A percentile compares a stretch with the other conserved stretches of the same genome.
phyloP scores from a whole-genome alignment of 202 grass and related monocot species.

The Setaria italica region DNA sequence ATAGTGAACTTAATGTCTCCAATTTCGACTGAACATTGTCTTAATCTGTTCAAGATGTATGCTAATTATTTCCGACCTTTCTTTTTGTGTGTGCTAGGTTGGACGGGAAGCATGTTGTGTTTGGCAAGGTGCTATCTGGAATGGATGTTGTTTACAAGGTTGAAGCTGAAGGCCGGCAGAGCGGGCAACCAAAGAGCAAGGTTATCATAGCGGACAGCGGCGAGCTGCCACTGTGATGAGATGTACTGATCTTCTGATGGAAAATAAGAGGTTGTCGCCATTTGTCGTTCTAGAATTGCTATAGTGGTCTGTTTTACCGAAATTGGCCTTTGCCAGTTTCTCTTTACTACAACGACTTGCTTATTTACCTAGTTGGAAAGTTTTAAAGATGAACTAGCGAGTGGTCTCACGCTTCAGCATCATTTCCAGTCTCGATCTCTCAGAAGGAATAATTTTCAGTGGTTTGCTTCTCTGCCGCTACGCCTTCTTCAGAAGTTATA shows the following conservation, averaged over 20 bases:
- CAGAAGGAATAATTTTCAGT: background rate
- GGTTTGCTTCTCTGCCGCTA: background rate
- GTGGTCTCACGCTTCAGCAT: background rate
- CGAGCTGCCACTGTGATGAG: conserved; percentile 68
- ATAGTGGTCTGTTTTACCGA: background rate
- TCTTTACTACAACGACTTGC: conserved; percentile 32
- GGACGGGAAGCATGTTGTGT: conserved; percentile 97
- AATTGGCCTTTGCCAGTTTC: background rate
- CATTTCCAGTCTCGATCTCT: background rate
- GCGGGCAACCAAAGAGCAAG: conserved; percentile 82
- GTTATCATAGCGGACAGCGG: conserved; percentile 83
- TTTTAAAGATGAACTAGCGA: background rate
- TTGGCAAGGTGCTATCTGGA: conserved; percentile 96
- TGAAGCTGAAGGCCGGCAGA: conserved; percentile 87
- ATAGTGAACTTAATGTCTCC: background rate
- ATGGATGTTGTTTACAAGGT: conserved; percentile 99
- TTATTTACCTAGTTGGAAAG: conserved; percentile 17
- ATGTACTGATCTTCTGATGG: conserved; percentile 13
- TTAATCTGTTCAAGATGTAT: background rate
- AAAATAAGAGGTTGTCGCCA: conserved; percentile 17
- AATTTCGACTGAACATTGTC: background rate
- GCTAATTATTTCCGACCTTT: conserved; percentile 4
- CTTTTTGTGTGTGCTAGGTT: conserved; percentile 54
- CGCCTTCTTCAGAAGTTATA: background rate
- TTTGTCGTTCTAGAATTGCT: conserved; percentile 26